Percentiles rank a stretch among this genome's conserved stretches.
phyloP scores from a whole-genome alignment of 164 flowering plant genomes.

The Magnolia sinica region DNA sequence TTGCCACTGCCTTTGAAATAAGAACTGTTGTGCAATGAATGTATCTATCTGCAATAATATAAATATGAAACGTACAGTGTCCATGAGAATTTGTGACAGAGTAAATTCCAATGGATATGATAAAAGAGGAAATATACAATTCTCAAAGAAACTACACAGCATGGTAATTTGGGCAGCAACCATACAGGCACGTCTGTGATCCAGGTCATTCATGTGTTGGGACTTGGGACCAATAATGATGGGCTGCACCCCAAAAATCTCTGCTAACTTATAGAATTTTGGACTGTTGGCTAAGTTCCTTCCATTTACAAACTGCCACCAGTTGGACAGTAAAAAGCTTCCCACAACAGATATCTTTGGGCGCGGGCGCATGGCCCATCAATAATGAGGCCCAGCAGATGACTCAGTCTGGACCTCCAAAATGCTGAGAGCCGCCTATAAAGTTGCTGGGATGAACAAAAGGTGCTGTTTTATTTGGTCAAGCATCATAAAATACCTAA shows the following conservation, averaged over 20 bases:
- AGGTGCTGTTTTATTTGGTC: not conserved
- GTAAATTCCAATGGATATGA: not conserved
- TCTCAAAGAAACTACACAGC: not conserved
- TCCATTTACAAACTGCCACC: not conserved
- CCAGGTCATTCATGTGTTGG: not conserved
- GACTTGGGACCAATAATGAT: not conserved
- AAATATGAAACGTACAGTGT: conserved; percentile 1
- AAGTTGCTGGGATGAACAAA: not conserved
- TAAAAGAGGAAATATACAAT: not conserved
- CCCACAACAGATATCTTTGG: not conserved
- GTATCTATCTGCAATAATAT: conserved; percentile 53
- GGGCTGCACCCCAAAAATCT: not conserved
- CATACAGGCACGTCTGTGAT: not conserved
- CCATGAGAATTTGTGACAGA: conserved; percentile 2
- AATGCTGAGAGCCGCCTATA: not conserved
- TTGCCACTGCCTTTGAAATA: conserved; percentile 97
- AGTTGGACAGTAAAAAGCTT: not conserved
- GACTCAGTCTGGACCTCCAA: no score
- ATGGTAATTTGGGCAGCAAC: not conserved
- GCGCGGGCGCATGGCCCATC: not conserved
- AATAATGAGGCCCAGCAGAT: no score
- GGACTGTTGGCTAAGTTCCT: not conserved
- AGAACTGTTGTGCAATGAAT: conserved; percentile 86
- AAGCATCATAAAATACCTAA: not conserved
- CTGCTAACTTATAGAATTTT: not conserved